Base-by-base conservation (phyloP, 140 eudicot species). In the Oenanthe javanica region DNA sequence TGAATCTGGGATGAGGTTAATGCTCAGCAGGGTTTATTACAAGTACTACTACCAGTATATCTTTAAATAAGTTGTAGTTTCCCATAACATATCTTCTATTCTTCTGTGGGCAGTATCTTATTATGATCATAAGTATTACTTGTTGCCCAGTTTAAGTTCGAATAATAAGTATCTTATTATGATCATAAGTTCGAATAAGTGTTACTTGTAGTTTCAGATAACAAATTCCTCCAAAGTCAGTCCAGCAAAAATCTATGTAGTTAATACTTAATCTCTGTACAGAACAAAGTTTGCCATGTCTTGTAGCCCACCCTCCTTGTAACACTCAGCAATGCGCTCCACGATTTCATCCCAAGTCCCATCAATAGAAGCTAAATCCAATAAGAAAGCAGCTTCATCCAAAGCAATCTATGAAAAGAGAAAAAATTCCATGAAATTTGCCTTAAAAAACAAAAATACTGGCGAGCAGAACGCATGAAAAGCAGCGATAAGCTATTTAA, bases 351-450 rank as follows among this genome's bases (percentile, higher is more conserved):
- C 98, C 99, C 99, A 95, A 0, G 89, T 82, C 78, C 97, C 99
- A 48, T 95, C 98, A 42, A 93, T 86, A 21, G 98, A 88, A 43
- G 99, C 98, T 84, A 95, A 84, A 78, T 95, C 98, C 88, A 96
- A 76, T 85, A 96, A 90, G 82, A 96, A 92, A 27, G 98, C 98
- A 83, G 97, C 98, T 82, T 93, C 96, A 67, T 96, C 99, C 86
- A 96, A 82, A 36, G 91, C 90, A 87, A 96, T 88, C 99, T 96
- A 85, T 81, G 82, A 48, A 76, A 9, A 16, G 9, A 81, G 12
- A 51, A 51, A 78, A 46, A 63, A n/a, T 40, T 18, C 61, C n/a
- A 77, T 63, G 9, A 40, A 11, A 52, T 25, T 45, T 6, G 16
- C 70, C 80, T 23, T 14, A 42, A 21, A 21, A 18, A 9, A 3